Evolutionary conservation across 805 yeast genomes (phyloP).

Genomic region (Gaillardinia entomophila): DNA sequence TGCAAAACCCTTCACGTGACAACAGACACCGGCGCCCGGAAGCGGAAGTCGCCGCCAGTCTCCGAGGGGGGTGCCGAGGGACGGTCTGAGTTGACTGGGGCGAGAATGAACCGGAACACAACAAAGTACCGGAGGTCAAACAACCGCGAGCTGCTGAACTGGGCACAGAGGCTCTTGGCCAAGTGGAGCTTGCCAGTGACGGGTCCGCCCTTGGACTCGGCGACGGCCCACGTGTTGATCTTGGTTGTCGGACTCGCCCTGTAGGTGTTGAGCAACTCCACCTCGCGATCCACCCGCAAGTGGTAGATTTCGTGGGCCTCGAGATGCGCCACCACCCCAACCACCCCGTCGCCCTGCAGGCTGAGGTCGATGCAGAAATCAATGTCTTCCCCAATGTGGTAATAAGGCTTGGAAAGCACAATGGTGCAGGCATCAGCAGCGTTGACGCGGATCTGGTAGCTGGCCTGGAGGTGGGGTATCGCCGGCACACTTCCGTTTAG

Average conservation of each 20-base stretch:
- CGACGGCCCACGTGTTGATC: conserved; percentile 26
- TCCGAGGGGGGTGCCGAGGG: too few species aligned
- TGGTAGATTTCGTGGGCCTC: conserved; percentile 38
- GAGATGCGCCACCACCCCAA: conserved; percentile 27
- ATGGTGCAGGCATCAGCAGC: conserved; percentile 25
- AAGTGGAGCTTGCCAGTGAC: conserved; percentile 20
- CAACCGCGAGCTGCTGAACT: conserved; percentile 30
- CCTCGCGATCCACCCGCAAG: conserved; percentile 6
- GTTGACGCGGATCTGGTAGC: conserved; percentile 31
- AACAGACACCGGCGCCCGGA: conserved; percentile 19
- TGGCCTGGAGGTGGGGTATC: conserved; percentile 3
- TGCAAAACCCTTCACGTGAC: neutral
- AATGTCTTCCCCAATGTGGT: conserved; percentile 35
- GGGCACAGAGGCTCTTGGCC: conserved; percentile 26
- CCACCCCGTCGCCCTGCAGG: conserved; percentile 14
- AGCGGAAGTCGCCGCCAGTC: conserved; percentile 22
- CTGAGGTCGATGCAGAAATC: conserved; percentile 25
- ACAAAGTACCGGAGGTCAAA: conserved; percentile 31
- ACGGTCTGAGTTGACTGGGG: too few species aligned
- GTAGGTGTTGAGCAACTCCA: conserved; percentile 19
- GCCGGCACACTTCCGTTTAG: conserved; percentile 7
- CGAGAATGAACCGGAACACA: conserved; percentile 31
- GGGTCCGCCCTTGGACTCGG: conserved; percentile 12
- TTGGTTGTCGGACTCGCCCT: conserved; percentile 30
- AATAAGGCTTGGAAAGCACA: conserved; percentile 26